A percentile compares a stretch with the other conserved stretches of the same genome.
Evolutionary conservation across 306 rosid genomes (phyloP).

Genomic region (Vigna unguiculata): DNA sequence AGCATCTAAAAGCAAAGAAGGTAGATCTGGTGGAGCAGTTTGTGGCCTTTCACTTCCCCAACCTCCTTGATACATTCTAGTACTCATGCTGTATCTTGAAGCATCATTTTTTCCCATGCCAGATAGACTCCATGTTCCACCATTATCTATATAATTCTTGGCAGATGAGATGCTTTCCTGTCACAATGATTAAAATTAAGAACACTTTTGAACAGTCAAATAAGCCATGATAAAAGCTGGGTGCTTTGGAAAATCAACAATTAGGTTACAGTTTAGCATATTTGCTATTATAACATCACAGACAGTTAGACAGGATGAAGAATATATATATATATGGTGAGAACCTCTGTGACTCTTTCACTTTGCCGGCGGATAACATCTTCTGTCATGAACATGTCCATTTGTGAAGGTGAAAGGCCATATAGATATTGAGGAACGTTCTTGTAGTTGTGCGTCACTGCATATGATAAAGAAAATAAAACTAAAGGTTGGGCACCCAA

Average conservation of each 20-base stretch:
- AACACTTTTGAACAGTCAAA: slow-evolving; percentile 24
- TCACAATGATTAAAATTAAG: slow-evolving; percentile 36
- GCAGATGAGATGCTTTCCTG: slow-evolving; percentile 91
- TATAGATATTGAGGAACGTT: slow-evolving; percentile 73
- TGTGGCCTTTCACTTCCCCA: slow-evolving; percentile 79
- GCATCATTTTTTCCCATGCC: slow-evolving; percentile 55
- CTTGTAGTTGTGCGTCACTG: slow-evolving; percentile 89
- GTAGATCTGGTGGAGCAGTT: slow-evolving; percentile 93
- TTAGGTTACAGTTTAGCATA: neutral
- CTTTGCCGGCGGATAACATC: slow-evolving; percentile 70
- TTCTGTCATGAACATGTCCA: slow-evolving; percentile 94
- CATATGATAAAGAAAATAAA: slow-evolving; percentile 42
- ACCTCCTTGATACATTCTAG: slow-evolving; percentile 83
- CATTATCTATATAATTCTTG: slow-evolving; percentile 71
- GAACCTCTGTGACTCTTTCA: slow-evolving; percentile 80
- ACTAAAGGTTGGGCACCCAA: slow-evolving; percentile 26
- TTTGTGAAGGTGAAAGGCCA: slow-evolving; percentile 88
- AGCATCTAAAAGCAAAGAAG: slow-evolving; percentile 91
- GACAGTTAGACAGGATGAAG: slow-evolving; percentile 18
- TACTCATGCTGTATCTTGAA: slow-evolving; percentile 83
- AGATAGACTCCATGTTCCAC: slow-evolving; percentile 82
- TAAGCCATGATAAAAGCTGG: neutral
- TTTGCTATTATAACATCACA: slow-evolving; percentile 10
- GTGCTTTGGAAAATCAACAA: slow-evolving; percentile 18
- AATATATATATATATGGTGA: slow-evolving; percentile 35